phyloP scores from a whole-genome alignment of 306 rosid genomes.

The Malus fusca region DNA sequence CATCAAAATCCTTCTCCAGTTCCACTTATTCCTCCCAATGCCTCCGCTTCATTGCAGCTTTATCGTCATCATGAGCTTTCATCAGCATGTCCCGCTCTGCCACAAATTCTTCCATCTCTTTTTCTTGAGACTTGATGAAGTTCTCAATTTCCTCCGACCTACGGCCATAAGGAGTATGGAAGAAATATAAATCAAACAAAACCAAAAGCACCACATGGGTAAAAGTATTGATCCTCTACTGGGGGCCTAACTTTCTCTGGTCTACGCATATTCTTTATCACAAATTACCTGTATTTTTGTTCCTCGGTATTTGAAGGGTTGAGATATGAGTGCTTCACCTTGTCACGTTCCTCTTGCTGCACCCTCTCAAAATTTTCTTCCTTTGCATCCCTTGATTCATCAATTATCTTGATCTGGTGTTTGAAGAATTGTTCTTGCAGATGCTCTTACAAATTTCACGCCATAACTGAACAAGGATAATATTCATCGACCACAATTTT shows the following conservation, averaged over 20 bases:
- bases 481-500: too few species aligned
- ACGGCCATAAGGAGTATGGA: constrained; percentile 3
- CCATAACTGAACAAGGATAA: too few species aligned
- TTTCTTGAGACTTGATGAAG: constrained; percentile 55
- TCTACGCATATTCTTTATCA: not conserved
- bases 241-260: not conserved
- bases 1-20: constrained; percentile 46
- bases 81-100: constrained; percentile 33
- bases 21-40: constrained; percentile 58
- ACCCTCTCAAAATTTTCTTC: constrained; percentile 67
- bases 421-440: constrained; percentile 58
- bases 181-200: not conserved
- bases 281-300: constrained; percentile 35
- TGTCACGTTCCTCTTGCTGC: constrained; percentile 74
- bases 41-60: constrained; percentile 36
- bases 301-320: constrained; percentile 37
- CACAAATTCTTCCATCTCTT: constrained; percentile 52
- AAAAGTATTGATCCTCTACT: not conserved
- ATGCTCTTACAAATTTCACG: constrained; percentile 35
- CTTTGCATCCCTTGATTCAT: constrained; percentile 39
- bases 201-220: not conserved
- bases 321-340: constrained; percentile 43
- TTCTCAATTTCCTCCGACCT: constrained; percentile 41
- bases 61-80: constrained; percentile 34
- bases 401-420: constrained; percentile 47